Base-by-base conservation (phyloP, 495 filamentous ascomycete genomes). In the Lepidopterella palustris region DNA sequence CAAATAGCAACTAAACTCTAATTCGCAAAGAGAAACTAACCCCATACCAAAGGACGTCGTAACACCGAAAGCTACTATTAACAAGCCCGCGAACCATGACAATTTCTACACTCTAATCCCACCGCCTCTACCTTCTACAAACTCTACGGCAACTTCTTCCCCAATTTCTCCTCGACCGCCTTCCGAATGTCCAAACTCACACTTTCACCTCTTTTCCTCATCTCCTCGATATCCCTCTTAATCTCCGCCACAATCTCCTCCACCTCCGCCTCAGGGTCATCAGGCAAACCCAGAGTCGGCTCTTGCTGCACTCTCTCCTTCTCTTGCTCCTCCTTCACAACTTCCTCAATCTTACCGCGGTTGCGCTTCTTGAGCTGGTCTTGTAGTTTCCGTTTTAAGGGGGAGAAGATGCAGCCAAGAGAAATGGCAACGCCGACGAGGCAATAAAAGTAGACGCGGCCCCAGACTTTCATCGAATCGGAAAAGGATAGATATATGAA, bases 381-480 rank as follows among this genome's bases (percentile, higher is more conserved):
- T 25, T 50, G 47, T 13, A 50, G 47, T 24, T 39, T 18, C 26
- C 18, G 49, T 56, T 60, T 53, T 56, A 62, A 21, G 55, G 64
- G 9, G 60, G 55, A 18, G 52, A 59, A 45, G 68, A 97, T 95
- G 76, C 95, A 87, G 4, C 73, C 83, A 56, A 90, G 78, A 26
- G 83, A 81, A 2, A 72, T 68, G 29, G 75, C 71, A n/a, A 83
- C 86, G 48, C 83, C 82, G 50, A 92, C 61, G 63, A 91, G 75
- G 35, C 82, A 82, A 75, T 95, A 97, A 77, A 89, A 96, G 73
- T 96, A 92, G n/a, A 95, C 85, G 28, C 87, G 82, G 0, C 79
- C 68, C 93, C 93, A 98, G 58, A 89, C 84, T 4, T 73, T 70
- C 31, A 95, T 69, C 1, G 85, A 88, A 49, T 79, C 77, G 20